phyloP scores from a whole-genome alignment of 306 rosid genomes.

The Vigna unguiculata region DNA sequence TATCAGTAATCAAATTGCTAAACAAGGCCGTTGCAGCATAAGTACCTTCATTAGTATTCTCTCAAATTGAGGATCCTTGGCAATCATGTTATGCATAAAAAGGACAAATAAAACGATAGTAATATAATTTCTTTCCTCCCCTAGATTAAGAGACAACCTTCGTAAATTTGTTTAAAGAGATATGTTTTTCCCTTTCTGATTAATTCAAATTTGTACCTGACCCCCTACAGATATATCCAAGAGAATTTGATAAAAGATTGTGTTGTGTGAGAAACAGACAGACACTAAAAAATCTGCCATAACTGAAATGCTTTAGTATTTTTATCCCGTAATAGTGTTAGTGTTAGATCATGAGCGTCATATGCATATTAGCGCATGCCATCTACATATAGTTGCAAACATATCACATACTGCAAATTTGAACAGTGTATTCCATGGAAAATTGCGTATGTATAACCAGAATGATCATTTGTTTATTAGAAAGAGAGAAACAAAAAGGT shows the following conservation, averaged over 20 bases:
- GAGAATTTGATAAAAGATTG: constrained; percentile 7
- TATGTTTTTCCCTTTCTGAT: background rate
- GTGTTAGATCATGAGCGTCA: no score
- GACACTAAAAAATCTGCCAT: constrained; percentile 11
- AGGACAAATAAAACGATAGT: constrained; percentile 41
- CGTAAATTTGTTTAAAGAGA: background rate
- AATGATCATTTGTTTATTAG: no score
- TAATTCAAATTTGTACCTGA: background rate
- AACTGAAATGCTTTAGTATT: background rate
- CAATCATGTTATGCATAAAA: constrained; percentile 64
- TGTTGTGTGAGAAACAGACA: constrained; percentile 27
- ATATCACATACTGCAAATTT: no score
- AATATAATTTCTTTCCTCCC: background rate
- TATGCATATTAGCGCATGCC: no score
- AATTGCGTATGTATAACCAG: no score
- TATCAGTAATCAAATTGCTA: constrained; percentile 12
- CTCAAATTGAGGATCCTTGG: constrained; percentile 93
- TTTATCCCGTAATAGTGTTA: background rate
- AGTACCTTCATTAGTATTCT: constrained; percentile 86
- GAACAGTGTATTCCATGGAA: no score
- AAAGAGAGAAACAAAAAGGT: no score
- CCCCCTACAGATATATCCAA: background rate
- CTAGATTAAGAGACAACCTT: background rate
- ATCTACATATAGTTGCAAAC: no score
- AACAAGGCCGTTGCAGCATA: no score